Base-by-base conservation (phyloP, 2,329 filamentous ascomycete species). In the Stagonosporopsis rhizophila region DNA sequence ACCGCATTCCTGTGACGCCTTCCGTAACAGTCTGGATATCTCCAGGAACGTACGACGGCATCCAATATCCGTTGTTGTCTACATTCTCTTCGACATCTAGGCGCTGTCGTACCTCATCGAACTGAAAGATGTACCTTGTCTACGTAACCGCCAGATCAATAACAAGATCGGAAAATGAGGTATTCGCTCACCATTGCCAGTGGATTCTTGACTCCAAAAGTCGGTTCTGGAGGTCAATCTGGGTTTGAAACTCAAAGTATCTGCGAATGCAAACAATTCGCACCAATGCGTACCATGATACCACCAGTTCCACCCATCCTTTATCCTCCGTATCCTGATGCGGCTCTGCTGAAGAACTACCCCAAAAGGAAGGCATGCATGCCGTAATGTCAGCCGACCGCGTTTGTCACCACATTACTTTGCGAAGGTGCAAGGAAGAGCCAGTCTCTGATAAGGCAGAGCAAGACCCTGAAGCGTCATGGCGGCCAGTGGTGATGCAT, bases 401-500 rank as follows among this genome's bases (percentile, higher is more conserved):
- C 37, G 57, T 49, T 53, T 61, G 59, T 48, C 48, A 55, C 60
- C 59, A 60, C 57, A 41, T 45, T 48, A 45, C 46, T 62, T 32
- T 60, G 49, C 54, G 53, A 52, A 52, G 44, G 48, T 38, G 44
- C 56, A 11, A 58, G 52, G 52, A 62, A 59, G 42, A 52, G 57
- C 60, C 60, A 65, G 59, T 62, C 54, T 60, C 65, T 69, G 72
- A 75, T 75, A 74, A 70, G 72, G 60, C 58, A 51, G 56, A 59
- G 44, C 32, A 61, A 56, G 39, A 59, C 56, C 58, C 46, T 56
- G 50, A 61, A 57, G 44, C 49, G 54, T 52, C 45, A 60, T 59
- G 49, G 61, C 62, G 60, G 68, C 67, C 64, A 25, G 34, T 56
- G 34, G 67, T 69, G 61, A 58, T 70, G 62, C 67, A 57, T 49